These are phyloP conservation scores for Galerina sulciceps DNA, from an alignment of 768 basidiomycete genomes.

Conservation along the genomic window DNA sequence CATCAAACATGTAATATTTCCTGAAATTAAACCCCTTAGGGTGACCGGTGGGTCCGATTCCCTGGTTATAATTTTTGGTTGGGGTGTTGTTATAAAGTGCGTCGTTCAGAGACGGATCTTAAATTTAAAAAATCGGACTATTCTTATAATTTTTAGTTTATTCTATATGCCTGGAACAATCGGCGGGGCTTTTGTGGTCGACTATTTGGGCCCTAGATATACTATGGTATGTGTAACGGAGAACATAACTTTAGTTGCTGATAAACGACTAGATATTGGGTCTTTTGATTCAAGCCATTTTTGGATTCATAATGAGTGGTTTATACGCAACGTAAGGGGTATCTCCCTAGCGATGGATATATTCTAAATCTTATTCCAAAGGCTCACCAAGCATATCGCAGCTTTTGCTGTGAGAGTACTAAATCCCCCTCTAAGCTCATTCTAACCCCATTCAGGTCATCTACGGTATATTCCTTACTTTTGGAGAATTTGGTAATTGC, in stretches of 20 bases:
- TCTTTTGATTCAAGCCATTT: conserved; percentile 65
- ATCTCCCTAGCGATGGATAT: neutral
- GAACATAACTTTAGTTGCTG: neutral
- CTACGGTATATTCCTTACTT: conserved; percentile 89
- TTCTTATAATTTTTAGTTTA: conserved; percentile 22
- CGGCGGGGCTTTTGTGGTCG: conserved; percentile 75
- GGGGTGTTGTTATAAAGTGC: conserved; percentile 86
- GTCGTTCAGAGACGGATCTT: conserved; percentile 17
- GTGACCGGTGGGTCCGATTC: conserved; percentile 58
- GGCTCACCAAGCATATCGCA: conserved; percentile 65
- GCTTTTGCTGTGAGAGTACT: conserved; percentile 65
- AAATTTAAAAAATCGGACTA: neutral
- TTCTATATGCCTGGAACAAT: conserved; percentile 58
- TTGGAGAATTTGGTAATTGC: conserved; percentile 76
- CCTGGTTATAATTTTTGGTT: conserved; percentile 73
- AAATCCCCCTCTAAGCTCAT: no score
- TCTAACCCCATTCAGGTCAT: conserved; percentile 52
- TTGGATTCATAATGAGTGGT: conserved; percentile 92
- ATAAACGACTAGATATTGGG: conserved; percentile 57
- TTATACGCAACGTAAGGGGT: conserved; percentile 58
- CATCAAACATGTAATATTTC: neutral
- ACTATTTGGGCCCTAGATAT: conserved; percentile 75
- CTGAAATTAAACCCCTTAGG: conserved; percentile 34
- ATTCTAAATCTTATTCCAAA: conserved; percentile 20
- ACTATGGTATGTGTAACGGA: conserved; percentile 57